Evolutionary conservation across 1,139 yeast species (phyloP).

Genomic region (Saccharomyces pastorianus): DNA sequence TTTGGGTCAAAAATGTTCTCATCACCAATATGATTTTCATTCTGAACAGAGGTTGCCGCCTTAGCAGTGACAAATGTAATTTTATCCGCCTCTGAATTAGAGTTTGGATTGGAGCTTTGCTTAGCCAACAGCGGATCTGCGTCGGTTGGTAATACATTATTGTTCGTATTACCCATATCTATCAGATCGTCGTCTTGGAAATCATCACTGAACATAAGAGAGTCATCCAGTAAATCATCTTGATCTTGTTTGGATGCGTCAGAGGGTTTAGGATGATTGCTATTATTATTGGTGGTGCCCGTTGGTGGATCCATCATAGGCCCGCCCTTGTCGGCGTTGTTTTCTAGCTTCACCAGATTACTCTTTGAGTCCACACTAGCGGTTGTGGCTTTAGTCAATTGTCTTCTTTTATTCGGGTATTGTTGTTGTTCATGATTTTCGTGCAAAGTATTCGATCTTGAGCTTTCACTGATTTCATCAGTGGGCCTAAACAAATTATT

Average conservation of each 20-base stretch:
- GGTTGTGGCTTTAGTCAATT: slow-evolving; percentile 6
- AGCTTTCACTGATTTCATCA: slow-evolving; percentile 29
- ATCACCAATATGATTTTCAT: slow-evolving; percentile 19
- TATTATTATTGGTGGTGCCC: slow-evolving; percentile 9
- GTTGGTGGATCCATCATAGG: slow-evolving; percentile 7
- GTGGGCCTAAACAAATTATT: slow-evolving; percentile 36
- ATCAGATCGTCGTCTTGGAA: slow-evolving; percentile 30
- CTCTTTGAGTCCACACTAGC: not conserved
- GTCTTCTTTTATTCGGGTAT: slow-evolving; percentile 16
- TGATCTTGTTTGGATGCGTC: slow-evolving; percentile 14
- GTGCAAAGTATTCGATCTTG: slow-evolving; percentile 26
- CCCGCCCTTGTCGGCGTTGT: slow-evolving; percentile 6
- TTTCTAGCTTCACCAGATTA: slow-evolving; percentile 7
- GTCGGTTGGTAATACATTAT: not conserved
- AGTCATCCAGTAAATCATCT: slow-evolving; percentile 50
- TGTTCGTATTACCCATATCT: slow-evolving; percentile 13
- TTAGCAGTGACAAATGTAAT: slow-evolving; percentile 30
- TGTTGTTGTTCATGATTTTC: slow-evolving; percentile 6
- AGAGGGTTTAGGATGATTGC: slow-evolving; percentile 8
- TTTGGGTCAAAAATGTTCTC: slow-evolving; percentile 29
- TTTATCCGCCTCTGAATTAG: slow-evolving; percentile 4
- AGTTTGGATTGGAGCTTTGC: not conserved
- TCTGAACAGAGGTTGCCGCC: slow-evolving; percentile 27
- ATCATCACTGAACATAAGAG: slow-evolving; percentile 62
- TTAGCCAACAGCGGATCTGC: slow-evolving; percentile 1